These are phyloP conservation scores for Hypholoma fasciculare DNA, from an alignment of 768 basidiomycete species.

Conservation along the genomic window DNA sequence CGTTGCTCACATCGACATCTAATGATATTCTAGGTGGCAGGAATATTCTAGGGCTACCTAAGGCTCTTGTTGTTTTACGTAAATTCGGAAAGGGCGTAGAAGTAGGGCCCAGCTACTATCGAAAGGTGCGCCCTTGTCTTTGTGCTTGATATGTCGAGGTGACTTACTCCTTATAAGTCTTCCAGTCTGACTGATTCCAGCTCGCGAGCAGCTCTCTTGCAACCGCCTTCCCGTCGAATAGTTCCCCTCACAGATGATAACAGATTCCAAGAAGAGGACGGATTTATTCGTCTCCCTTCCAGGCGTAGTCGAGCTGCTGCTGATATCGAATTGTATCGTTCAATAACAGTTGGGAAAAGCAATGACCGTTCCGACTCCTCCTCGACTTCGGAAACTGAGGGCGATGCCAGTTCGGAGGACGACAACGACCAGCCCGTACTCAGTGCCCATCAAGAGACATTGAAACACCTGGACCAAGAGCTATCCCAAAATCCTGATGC, in stretches of 20 bases:
- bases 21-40: constrained; percentile 59
- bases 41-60: constrained; percentile 62
- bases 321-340: constrained; percentile 48
- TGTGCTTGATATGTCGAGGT: not conserved
- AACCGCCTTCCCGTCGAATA: constrained; percentile 53
- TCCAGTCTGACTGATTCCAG: constrained; percentile 59
- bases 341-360: constrained; percentile 36
- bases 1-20: constrained; percentile 34
- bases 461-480: constrained; percentile 58
- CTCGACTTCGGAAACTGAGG: constrained; percentile 27
- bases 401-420: constrained; percentile 35
- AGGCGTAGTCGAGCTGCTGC: constrained; percentile 22
- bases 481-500: constrained; percentile 53
- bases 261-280: constrained; percentile 65
- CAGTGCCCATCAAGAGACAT: constrained; percentile 57
- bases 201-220: constrained; percentile 52
- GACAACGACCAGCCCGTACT: constrained; percentile 35
- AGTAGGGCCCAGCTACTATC: constrained; percentile 41
- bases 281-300: constrained; percentile 61
- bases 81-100: constrained; percentile 58
- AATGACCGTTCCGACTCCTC: constrained; percentile 34
- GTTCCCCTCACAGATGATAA: constrained; percentile 30
- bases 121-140: constrained; percentile 36
- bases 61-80: constrained; percentile 44
- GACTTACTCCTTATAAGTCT: constrained; percentile 28